These are phyloP conservation scores for Lentinula raphanica DNA, from an alignment of 768 basidiomycete genomes.

Conservation along the genomic window DNA sequence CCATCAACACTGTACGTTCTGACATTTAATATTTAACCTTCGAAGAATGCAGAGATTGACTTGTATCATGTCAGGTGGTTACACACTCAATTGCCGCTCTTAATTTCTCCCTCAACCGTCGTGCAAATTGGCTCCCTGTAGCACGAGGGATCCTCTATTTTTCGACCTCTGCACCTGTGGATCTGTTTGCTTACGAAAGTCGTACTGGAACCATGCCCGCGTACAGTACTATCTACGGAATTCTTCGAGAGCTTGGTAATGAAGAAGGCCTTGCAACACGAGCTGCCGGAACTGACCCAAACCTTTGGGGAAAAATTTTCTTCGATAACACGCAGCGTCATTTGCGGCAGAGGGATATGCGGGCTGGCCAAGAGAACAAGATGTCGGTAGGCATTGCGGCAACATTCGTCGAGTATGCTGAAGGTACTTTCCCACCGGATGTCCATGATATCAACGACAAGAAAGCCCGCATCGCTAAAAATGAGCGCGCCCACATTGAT, in stretches of 20 bases:
- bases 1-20: not conserved
- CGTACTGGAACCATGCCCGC: slow-evolving; percentile 13
- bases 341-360: slow-evolving; percentile 18
- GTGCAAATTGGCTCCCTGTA: slow-evolving; percentile 18
- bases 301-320: slow-evolving; percentile 11
- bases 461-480: not conserved
- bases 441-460: slow-evolving; percentile 20
- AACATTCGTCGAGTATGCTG: slow-evolving; percentile 14
- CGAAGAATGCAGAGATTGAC: not conserved
- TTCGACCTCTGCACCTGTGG: slow-evolving; percentile 10
- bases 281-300: slow-evolving; percentile 11
- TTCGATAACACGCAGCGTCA: slow-evolving; percentile 29
- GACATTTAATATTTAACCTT: not conserved
- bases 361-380: slow-evolving; percentile 23
- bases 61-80: too few relatives aligned
- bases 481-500: slow-evolving; percentile 16
- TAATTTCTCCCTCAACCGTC: slow-evolving; percentile 12
- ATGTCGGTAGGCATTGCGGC: slow-evolving; percentile 24
- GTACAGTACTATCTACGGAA: slow-evolving; percentile 14
- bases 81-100: slow-evolving; percentile 9
- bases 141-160: slow-evolving; percentile 15
- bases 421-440: slow-evolving; percentile 8
- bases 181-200: slow-evolving; percentile 10
- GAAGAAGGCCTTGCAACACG: slow-evolving; percentile 14
- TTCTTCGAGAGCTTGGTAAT: slow-evolving; percentile 15